Evolutionary conservation across 257 asterid species (phyloP), one percentile per base, ranked within the genome.

Genomic region (Parsonsia alboflavescens): DNA sequence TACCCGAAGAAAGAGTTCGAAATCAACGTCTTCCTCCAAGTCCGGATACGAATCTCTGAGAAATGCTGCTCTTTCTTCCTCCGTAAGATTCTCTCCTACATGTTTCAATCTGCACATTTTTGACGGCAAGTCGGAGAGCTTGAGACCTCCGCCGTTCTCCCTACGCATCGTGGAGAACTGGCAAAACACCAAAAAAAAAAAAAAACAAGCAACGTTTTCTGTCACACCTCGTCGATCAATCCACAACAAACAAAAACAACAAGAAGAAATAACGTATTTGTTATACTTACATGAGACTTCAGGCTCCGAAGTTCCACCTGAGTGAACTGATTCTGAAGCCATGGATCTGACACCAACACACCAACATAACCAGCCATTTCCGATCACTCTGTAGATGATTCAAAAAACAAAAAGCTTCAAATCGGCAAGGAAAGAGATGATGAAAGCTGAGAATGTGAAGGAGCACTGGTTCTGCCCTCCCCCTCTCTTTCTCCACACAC

Each of bases 251-350:
- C 54, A 8, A 79, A 62, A 21, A 9, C 22, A 66, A 7, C 5
- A 45, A 13, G 2, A 16, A 68, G 57, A 65, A 12, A 30, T 1
- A 62, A 49, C 12, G n/a, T 2, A 41, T 9, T 30, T n/a, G 0
- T 10, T 56, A 56, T 58, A 84, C 93, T 89, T 75, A 91, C 96
- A 12, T 91, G 91, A 70, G 96, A 75, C 81, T 91, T 91, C 82
- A 93, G 84, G 82, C 80, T 92, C 71, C 97, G 89, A 59, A 91
- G 96, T 88, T 93, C 98, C 50, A 88, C 97, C 86, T 93, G 98
- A 69, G 97, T 91, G 74, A 91, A 93, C 87, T 93, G 96, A 72
- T 86, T 93, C 91, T 93, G 98, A 44, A 93, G 92, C 98, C 98
- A 91, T 58, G 96, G 97, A 93, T 93, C 97, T 70, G 98, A 91